Evolutionary conservation across 345 rosid species (phyloP), one percentile per base, ranked within the genome.

Genomic region (Zanthoxylum bungeanum): DNA sequence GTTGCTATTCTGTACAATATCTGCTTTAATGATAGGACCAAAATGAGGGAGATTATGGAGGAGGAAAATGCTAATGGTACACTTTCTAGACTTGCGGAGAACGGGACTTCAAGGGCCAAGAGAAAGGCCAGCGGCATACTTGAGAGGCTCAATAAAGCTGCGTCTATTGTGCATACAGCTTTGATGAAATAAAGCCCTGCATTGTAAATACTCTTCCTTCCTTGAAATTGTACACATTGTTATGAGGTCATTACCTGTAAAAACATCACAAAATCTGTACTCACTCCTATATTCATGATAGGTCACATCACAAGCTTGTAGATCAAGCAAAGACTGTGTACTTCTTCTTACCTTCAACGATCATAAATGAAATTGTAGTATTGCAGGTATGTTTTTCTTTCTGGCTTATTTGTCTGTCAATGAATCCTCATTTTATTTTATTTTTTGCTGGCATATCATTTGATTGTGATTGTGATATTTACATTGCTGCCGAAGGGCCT

Each of bases 71-170:
- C 68, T 52, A 17, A 79, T n/a, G 71, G 77, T 47, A 82, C 89
- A 0, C 76, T 89, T 49, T 76, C 81, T 9, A 80, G 52, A 58
- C 84, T 87, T 50, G 77, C 76, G 2, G 51, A 36, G 61, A 71
- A 70, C 37, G 89, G 83, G 50, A 78, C 87, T 51, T 76, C 73
- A 33, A 82, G 95, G 69, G 85, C 86, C 3, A 79, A 75, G 83
- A 82, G 92, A 65, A 90, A 86, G 79, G 88, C 92, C 0, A 65
- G 37, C 36, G 70, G 73, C 57, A 82, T 86, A 28, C 81, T 89
- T 9, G 68, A 81, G 66, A 76, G 66, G 77, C 66, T 79, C 9
- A 72, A 71, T 37, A 69, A 64, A 75, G 73, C 53, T 37, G 76
- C 65, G 64, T 51, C 55, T 14, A 64, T 71, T 68, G 59, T 69